Evolutionary conservation across 2,329 filamentous ascomycete genomes (phyloP).

Genomic region (Aspergillus caelatus): DNA sequence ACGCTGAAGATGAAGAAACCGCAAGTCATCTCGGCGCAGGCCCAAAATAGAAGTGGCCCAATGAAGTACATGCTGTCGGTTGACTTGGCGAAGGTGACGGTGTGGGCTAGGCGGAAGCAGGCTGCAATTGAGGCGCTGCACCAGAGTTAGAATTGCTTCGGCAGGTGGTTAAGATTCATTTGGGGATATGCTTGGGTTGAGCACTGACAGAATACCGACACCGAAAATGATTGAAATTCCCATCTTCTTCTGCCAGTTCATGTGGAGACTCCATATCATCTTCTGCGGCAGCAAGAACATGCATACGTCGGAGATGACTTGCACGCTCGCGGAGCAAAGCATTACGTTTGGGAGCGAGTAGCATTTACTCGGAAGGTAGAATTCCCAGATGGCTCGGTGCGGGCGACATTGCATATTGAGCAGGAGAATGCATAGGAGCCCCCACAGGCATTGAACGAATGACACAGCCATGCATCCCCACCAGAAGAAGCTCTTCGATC

Average conservation of each 20-base stretch:
- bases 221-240: slow-evolving; percentile 38
- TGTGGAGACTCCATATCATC: slow-evolving; percentile 38
- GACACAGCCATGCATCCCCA: slow-evolving; percentile 37
- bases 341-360: slow-evolving; percentile 30
- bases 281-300: slow-evolving; percentile 40
- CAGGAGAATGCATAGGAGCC: slow-evolving; percentile 32
- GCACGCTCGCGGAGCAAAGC: slow-evolving; percentile 35
- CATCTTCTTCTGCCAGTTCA: slow-evolving; percentile 34
- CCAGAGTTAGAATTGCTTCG: background rate
- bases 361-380: slow-evolving; percentile 35
- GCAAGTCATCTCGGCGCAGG: slow-evolving; percentile 49
- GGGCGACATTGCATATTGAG: slow-evolving; percentile 41
- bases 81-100: slow-evolving; percentile 15
- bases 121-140: slow-evolving; percentile 46
- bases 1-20: slow-evolving; percentile 49
- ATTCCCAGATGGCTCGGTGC: slow-evolving; percentile 38
- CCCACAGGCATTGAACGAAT: slow-evolving; percentile 33
- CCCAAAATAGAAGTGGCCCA: slow-evolving; percentile 49
- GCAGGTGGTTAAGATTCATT: background rate
- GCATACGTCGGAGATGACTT: slow-evolving; percentile 35
- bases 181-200: background rate
- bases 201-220: slow-evolving; percentile 36
- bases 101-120: slow-evolving; percentile 38
- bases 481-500: slow-evolving; percentile 36
- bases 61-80: slow-evolving; percentile 39